Evolutionary conservation across 768 basidiomycete species (phyloP).

Genomic region (Sistotremastrum suecicum): DNA sequence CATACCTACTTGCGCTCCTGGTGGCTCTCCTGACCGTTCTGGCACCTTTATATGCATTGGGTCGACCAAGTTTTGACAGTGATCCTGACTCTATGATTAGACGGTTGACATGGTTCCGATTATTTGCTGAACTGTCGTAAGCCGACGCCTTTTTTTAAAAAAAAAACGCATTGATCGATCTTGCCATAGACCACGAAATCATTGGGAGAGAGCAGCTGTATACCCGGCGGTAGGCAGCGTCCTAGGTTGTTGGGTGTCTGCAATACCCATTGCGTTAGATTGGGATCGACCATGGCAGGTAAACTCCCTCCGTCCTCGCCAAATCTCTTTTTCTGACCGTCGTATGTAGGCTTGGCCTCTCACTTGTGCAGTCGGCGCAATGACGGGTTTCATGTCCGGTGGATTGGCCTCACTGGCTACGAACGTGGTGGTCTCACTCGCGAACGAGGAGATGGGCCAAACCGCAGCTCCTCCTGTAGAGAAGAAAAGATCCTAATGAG

Average conservation of each 20-base stretch:
- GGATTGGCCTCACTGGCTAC: constrained; percentile 39
- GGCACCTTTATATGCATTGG: constrained; percentile 56
- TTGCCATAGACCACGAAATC: constrained; percentile 33
- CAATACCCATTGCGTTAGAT: constrained; percentile 78
- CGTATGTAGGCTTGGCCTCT: constrained; percentile 62
- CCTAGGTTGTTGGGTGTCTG: constrained; percentile 69
- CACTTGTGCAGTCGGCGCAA: constrained; percentile 58
- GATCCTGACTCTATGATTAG: constrained; percentile 32
- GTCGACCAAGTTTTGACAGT: constrained; percentile 35
- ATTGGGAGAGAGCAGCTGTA: constrained; percentile 63
- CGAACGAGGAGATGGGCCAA: constrained; percentile 6
- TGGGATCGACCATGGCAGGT: constrained; percentile 99
- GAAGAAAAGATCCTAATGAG: too few species aligned
- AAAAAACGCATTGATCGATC: background rate
- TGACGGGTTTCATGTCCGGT: constrained; percentile 51
- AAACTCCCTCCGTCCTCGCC: constrained; percentile 10
- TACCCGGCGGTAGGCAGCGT: constrained; percentile 65
- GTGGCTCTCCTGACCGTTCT: constrained; percentile 52
- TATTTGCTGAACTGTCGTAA: constrained; percentile 75
- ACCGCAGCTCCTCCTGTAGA: too few species aligned
- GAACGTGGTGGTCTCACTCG: constrained; percentile 19
- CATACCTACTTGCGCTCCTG: constrained; percentile 54
- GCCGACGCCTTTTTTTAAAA: constrained; percentile 23
- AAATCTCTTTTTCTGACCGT: constrained; percentile 1
- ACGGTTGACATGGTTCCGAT: constrained; percentile 56